Conservation (phyloP, 2,329 filamentous ascomycete genomes). For the Alternaria sp. region DNA sequence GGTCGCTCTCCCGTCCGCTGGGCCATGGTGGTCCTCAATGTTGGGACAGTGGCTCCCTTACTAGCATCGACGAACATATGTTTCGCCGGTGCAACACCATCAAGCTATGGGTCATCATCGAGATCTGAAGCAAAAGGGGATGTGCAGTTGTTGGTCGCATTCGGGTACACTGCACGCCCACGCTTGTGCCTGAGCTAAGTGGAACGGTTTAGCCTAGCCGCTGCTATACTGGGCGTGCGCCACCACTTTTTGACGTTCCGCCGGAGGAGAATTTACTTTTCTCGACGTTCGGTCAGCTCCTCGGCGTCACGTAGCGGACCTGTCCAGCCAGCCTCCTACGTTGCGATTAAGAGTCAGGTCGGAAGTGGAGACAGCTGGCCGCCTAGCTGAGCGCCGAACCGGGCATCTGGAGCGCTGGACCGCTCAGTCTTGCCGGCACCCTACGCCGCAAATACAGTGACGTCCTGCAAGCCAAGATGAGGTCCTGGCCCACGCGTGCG, state of each 20-base stretch:
- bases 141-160: background rate
- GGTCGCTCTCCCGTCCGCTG: slow-evolving; percentile 12
- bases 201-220: slow-evolving; percentile 7
- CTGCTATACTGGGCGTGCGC: slow-evolving; percentile 10
- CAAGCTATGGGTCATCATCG: background rate
- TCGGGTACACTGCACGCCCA: slow-evolving; percentile 1
- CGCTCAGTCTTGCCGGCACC: background rate
- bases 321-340: slow-evolving; percentile 3
- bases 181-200: slow-evolving; percentile 9
- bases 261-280: slow-evolving; percentile 12
- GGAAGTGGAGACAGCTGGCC: background rate
- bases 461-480: slow-evolving; percentile 2
- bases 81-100: slow-evolving; percentile 4
- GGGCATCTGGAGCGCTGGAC: background rate
- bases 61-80: slow-evolving; percentile 5
- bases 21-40: slow-evolving; percentile 3
- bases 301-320: slow-evolving; percentile 9
- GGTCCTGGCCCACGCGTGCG: background rate
- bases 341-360: slow-evolving; percentile 2
- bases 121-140: background rate
- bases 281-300: background rate
- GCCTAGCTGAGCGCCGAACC: slow-evolving; percentile 1
- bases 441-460: background rate
- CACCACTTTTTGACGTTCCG: slow-evolving; percentile 3
- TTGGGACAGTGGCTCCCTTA: slow-evolving; percentile 1